Conservation (phyloP, 1,284 basidiomycete species). For the Pseudozyma hubeiensis region DNA sequence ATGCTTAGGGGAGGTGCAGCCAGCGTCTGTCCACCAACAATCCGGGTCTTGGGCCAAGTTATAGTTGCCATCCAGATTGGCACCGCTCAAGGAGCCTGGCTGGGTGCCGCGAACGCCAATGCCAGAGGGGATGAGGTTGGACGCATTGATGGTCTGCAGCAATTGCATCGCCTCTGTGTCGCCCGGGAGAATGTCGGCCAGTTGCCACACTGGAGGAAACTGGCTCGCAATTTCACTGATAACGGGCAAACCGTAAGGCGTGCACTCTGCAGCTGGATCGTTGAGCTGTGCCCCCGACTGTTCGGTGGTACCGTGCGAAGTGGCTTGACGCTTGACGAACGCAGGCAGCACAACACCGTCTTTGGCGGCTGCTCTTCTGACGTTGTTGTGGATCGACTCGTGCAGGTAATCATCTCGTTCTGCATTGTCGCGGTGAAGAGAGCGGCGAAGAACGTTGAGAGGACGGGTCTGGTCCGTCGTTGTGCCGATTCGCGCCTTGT, state of each 20-base stretch:
- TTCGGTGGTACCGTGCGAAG: conserved; percentile 23
- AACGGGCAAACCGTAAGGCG: conserved; percentile 35
- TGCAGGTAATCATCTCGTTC: conserved; percentile 3
- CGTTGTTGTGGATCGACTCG: conserved; percentile 18
- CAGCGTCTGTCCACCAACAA: conserved; percentile 58
- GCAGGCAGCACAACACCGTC: neutral
- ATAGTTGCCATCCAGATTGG: conserved; percentile 11
- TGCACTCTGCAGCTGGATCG: conserved; percentile 32
- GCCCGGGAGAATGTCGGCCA: conserved; percentile 64
- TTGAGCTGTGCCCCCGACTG: conserved; percentile 25
- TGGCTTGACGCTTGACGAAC: conserved; percentile 3
- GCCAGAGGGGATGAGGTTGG: conserved; percentile 61
- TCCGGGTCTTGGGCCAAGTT: conserved; percentile 42
- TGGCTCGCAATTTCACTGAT: conserved; percentile 25
- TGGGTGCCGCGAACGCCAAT: conserved; percentile 64
- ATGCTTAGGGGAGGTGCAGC: conserved; percentile 61
- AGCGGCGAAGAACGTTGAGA: conserved; percentile 7
- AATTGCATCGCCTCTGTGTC: conserved; percentile 68
- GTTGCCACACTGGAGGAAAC: conserved; percentile 64
- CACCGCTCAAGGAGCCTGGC: conserved; percentile 9
- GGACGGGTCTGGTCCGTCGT: conserved; percentile 5
- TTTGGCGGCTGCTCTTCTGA: conserved; percentile 5
- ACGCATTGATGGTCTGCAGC: conserved; percentile 54
- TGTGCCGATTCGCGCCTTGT: conserved; percentile 6
- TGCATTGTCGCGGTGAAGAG: conserved; percentile 3